phyloP scores from a whole-genome alignment of 768 basidiomycete species.

The Serendipita sp. region DNA sequence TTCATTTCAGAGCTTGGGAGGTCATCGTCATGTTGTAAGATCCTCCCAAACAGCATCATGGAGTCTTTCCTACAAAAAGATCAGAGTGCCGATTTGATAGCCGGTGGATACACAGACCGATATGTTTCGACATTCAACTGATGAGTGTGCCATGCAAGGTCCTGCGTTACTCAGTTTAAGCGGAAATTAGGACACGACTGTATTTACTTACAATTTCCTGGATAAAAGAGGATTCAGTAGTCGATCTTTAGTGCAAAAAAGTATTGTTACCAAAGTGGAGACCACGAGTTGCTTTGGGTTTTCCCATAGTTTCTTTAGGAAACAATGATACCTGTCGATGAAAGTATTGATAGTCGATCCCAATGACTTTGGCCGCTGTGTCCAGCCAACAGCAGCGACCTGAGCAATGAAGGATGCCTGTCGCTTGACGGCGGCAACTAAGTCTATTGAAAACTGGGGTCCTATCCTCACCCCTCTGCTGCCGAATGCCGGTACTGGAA shows the following conservation, averaged over 20 bases:
- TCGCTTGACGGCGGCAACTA: constrained; percentile 10
- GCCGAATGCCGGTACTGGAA: neutral
- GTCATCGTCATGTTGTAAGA: constrained; percentile 11
- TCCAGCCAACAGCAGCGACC: constrained; percentile 11
- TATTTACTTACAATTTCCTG: constrained; percentile 1
- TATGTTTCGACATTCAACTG: constrained; percentile 10
- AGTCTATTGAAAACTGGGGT: constrained; percentile 4
- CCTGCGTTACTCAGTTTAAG: neutral
- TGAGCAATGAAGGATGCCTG: constrained; percentile 10
- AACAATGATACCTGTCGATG: neutral
- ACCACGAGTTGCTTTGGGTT: constrained; percentile 9
- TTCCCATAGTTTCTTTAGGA: constrained; percentile 4
- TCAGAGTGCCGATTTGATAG: neutral
- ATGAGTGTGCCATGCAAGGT: constrained; percentile 13
- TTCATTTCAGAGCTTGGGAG: constrained; percentile 3
- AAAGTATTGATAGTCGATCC: neutral
- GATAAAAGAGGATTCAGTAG: neutral
- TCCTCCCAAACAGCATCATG: constrained; percentile 3
- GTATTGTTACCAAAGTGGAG: constrained; percentile 9
- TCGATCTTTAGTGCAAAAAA: too few relatives aligned
- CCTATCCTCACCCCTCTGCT: neutral
- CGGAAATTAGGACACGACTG: neutral
- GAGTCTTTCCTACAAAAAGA: constrained; percentile 2
- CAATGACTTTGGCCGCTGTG: neutral
- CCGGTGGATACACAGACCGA: neutral